Conservation (phyloP, 2,329 filamentous ascomycete genomes). For the Botrytis medusae region DNA sequence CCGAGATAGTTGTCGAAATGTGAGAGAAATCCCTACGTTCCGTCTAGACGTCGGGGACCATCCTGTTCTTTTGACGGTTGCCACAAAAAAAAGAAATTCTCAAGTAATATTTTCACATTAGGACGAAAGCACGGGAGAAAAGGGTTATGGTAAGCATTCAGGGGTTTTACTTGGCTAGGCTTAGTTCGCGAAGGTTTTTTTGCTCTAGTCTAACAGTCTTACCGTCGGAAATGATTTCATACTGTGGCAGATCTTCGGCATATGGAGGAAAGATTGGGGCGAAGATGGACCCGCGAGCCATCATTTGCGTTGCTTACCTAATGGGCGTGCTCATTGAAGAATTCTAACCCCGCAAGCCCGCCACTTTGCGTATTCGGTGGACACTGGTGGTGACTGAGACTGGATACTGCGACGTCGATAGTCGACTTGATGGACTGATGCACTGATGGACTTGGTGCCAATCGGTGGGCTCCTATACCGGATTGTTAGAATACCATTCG, state of each 20-base stretch:
- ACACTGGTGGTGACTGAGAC: neutral
- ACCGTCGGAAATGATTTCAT: neutral
- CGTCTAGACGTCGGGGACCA: neutral
- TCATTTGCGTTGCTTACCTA: neutral
- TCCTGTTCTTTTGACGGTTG: constrained; percentile 2
- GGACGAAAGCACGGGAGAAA: constrained; percentile 3
- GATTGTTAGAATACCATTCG: neutral
- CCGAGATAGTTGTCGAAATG: constrained; percentile 7
- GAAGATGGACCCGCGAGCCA: neutral
- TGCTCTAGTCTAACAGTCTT: neutral
- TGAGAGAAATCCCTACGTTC: neutral
- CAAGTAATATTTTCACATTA: constrained; percentile 16
- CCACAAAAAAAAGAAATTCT: constrained; percentile 14
- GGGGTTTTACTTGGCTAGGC: constrained; percentile 14
- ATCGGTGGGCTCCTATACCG: neutral
- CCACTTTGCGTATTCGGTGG: neutral
- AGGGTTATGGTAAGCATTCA: constrained; percentile 4
- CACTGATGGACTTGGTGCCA: neutral
- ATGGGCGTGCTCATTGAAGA: neutral
- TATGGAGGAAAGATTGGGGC: neutral
- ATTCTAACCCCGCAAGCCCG: neutral
- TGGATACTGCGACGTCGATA: neutral
- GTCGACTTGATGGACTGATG: neutral
- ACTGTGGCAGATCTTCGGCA: constrained; percentile 2
- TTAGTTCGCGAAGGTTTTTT: neutral